Evolutionary conservation across 2,329 filamentous ascomycete genomes (phyloP).

Genomic region (Purpureocillium lavendulum): DNA sequence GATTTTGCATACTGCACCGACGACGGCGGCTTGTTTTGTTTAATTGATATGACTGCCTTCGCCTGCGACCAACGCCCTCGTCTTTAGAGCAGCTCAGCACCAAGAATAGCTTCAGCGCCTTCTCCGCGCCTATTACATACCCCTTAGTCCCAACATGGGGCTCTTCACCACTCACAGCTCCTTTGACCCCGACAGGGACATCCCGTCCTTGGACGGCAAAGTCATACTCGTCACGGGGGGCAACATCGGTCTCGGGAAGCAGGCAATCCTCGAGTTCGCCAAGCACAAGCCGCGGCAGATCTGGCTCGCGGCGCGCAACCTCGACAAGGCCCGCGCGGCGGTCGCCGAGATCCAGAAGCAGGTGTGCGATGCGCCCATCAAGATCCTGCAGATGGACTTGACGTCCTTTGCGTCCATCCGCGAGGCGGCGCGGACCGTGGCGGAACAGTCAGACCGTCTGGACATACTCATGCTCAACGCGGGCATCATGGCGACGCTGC

Average conservation of each 20-base stretch:
- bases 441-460: conserved; percentile 20
- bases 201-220: conserved; percentile 62
- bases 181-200: conserved; percentile 22
- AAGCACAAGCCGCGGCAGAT: conserved; percentile 12
- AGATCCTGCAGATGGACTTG: conserved; percentile 34
- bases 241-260: conserved; percentile 68
- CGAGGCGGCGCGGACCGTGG: conserved; percentile 27
- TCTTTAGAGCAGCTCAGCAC: no score
- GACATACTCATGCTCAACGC: conserved; percentile 40
- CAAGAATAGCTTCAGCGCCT: no score
- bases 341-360: conserved; percentile 25
- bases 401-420: conserved; percentile 33
- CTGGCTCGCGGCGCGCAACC: conserved; percentile 23
- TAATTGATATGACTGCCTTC: no score
- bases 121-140: no score
- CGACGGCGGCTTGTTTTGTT: no score
- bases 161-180: background rate
- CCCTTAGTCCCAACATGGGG: background rate
- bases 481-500: conserved; percentile 30
- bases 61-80: no score
- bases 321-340: conserved; percentile 24
- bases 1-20: no score
- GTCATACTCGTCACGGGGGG: conserved; percentile 79
- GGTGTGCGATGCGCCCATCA: conserved; percentile 12
- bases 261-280: conserved; percentile 11